Conservation (phyloP, 441 rosid genomes). For the Kokia cookei region DNA sequence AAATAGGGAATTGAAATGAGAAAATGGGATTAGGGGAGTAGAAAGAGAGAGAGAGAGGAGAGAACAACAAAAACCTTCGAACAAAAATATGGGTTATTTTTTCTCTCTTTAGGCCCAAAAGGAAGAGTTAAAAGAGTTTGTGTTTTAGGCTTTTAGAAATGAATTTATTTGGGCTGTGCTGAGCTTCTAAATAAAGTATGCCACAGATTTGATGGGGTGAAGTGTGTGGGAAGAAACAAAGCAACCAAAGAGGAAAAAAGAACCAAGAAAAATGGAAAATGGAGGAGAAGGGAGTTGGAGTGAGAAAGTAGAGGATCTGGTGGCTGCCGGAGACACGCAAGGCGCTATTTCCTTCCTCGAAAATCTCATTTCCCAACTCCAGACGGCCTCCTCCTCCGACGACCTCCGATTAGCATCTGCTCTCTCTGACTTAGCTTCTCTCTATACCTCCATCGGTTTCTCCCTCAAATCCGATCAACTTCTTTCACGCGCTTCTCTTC, state of each 20-base stretch:
- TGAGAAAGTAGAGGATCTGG: conserved; percentile 76
- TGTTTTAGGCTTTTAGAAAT: not conserved
- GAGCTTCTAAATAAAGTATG: not conserved
- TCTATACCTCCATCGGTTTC: conserved; percentile 12
- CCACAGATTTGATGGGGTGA: not conserved
- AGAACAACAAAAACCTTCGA: too few relatives aligned
- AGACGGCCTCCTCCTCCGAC: conserved; percentile 12
- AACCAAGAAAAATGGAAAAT: not conserved
- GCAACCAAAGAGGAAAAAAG: not conserved
- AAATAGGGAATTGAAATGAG: too few relatives aligned
- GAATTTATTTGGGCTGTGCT: not conserved
- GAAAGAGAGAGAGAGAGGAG: too few relatives aligned
- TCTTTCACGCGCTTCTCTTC: not conserved
- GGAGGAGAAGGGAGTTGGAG: conserved; percentile 54
- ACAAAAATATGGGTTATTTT: too few relatives aligned
- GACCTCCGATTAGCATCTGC: conserved; percentile 58
- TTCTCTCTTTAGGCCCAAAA: too few relatives aligned
- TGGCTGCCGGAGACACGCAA: conserved; percentile 52
- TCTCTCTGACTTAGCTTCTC: conserved; percentile 54
- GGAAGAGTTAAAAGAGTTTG: too few relatives aligned
- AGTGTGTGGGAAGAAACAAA: not conserved
- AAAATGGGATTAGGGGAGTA: too few relatives aligned
- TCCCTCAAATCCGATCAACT: conserved; percentile 1
- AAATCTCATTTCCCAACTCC: conserved; percentile 38
- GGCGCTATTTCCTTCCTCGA: conserved; percentile 70